Percentiles rank a stretch among this genome's conserved stretches.
phyloP scores from a whole-genome alignment of 1,139 yeast species.

The Candida anutae region DNA sequence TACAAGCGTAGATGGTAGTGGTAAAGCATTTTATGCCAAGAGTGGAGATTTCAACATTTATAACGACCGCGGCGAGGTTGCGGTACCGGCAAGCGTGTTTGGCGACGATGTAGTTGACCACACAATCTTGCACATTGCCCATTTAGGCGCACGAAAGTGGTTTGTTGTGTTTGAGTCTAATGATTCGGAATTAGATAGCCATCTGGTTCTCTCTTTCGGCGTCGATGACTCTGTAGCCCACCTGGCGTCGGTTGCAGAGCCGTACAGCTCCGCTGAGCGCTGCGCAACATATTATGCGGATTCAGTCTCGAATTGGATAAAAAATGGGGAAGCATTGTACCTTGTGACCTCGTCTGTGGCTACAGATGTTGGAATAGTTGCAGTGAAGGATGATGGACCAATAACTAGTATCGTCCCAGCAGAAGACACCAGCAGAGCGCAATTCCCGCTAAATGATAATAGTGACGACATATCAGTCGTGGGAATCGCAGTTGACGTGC shows the following conservation, averaged over 20 bases:
- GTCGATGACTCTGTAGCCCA: conserved; percentile 4
- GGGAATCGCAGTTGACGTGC: conserved; percentile 59
- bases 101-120: too few species aligned
- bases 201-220: conserved; percentile 11
- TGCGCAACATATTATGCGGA: conserved; percentile 40
- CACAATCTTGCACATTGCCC: too few species aligned
- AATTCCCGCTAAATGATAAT: conserved; percentile 58
- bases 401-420: conserved; percentile 38
- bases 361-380: conserved; percentile 37
- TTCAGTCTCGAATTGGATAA: conserved; percentile 37
- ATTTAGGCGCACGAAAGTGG: too few species aligned
- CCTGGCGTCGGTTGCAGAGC: conserved; percentile 47
- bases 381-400: conserved; percentile 4
- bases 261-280: conserved; percentile 48
- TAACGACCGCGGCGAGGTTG: too few species aligned
- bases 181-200: conserved; percentile 16
- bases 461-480: conserved; percentile 64
- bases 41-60: too few species aligned
- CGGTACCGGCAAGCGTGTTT: too few species aligned
- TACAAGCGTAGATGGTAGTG: too few species aligned
- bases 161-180: conserved; percentile 16
- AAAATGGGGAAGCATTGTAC: conserved; percentile 15
- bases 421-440: conserved; percentile 66
- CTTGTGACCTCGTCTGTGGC: conserved; percentile 56
- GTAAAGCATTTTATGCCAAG: too few species aligned